phyloP scores from a whole-genome alignment of 2,329 filamentous ascomycete genomes.

The Trichoderma koningiopsis region DNA sequence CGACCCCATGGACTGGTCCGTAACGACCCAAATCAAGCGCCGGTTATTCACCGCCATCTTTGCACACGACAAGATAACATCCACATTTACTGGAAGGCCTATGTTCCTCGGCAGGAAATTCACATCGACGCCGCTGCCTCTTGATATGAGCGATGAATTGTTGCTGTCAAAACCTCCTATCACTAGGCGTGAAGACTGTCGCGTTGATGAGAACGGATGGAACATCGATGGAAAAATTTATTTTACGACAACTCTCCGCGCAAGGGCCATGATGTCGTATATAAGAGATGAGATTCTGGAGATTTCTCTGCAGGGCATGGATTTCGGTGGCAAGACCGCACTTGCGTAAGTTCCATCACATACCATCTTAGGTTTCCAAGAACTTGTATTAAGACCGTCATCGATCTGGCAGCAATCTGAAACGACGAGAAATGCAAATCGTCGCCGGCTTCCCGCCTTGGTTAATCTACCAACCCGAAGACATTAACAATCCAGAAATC shows the following conservation, averaged over 20 bases:
- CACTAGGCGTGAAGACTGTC: not conserved
- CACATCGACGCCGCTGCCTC: conserved; percentile 24
- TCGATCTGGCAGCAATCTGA: not conserved
- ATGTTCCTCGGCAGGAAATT: conserved; percentile 22
- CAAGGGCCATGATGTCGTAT: conserved; percentile 21
- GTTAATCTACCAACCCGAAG: conserved; percentile 31
- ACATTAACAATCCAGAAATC: conserved; percentile 50
- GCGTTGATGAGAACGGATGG: conserved; percentile 26
- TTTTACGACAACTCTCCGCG: conserved; percentile 16
- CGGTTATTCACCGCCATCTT: conserved; percentile 25
- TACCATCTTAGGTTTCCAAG: no score
- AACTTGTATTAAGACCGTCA: not conserved
- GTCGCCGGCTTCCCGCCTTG: conserved; percentile 20
- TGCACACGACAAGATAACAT: conserved; percentile 22
- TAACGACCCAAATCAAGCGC: conserved; percentile 23
- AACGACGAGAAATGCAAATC: conserved; percentile 17
- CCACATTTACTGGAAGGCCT: conserved; percentile 23
- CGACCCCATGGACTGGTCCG: conserved; percentile 13
- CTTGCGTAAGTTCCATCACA: conserved; percentile 3
- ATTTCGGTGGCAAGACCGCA: conserved; percentile 14
- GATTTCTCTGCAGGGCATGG: conserved; percentile 18
- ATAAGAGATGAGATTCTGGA: conserved; percentile 26
- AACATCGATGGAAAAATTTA: conserved; percentile 24
- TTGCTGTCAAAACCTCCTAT: not conserved
- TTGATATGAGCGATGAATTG: conserved; percentile 24